Base-by-base conservation (phyloP, 768 basidiomycete species). In the Termitomyces sp. region DNA sequence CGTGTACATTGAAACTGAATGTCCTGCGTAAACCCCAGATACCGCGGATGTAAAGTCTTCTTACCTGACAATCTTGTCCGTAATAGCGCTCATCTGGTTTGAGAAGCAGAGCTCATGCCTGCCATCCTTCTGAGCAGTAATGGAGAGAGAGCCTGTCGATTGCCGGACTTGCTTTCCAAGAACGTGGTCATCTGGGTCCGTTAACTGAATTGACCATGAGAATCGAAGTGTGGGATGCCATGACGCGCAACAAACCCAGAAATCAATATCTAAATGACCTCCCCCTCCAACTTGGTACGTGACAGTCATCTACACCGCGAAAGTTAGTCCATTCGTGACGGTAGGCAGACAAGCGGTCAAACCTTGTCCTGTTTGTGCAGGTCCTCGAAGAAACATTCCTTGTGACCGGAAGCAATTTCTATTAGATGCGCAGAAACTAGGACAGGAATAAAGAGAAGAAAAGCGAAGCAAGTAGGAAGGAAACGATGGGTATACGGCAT, bases 201-300 rank as follows among this genome's bases (percentile, higher is more conserved):
- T 78, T 60, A 98, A 84, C 94, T 98, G 70, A 6, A 63, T 50
- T 53, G 32, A 33, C 36, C 40, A 56, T 36, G 67, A 55, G 59
- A 65, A 46, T 59, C 55, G 58, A 60, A 38, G 22, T 52, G 7
- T 5, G 24, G 24, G n/a, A 33, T 39, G 45, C 42, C 33, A 45
- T 24, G 11, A 22, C 9, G 35, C 12, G 22, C 36, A 32, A 70
- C 76, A 69, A 65, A 96, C 95, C 91, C 90, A 96, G 72, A 98
- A 98, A 75, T 99, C 96, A 62, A 99, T 93, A 75, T 99, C 97
- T 54, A 98, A 76, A 71, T 98, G 92, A 1, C 97, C 96, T 28
- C 97, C 97, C 48, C 93, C 94, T 56, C 94, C 96, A 7, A 98
- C 97, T 82, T 99, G 97, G 73, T 98, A 99, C 42, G 96, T 97